phyloP scores from a whole-genome alignment of 1,284 basidiomycete genomes.

The Psilocybe mexicana region DNA sequence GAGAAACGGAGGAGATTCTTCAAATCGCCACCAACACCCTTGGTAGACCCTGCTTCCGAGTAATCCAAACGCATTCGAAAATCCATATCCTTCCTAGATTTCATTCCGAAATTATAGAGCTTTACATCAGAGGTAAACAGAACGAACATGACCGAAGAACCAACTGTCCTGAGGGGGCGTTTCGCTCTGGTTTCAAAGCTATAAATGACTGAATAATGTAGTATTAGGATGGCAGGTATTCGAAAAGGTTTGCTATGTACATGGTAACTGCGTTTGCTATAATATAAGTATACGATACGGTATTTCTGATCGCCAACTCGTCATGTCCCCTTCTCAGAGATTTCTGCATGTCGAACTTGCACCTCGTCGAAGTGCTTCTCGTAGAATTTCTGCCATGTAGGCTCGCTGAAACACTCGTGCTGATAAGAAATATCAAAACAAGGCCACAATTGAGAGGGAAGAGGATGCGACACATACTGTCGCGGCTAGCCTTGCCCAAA shows the following conservation, averaged over 20 bases:
- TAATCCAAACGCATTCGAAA: slow-evolving; percentile 16
- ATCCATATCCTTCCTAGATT: slow-evolving; percentile 3
- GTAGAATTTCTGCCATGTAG: slow-evolving; percentile 61
- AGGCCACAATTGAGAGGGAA: slow-evolving; percentile 11
- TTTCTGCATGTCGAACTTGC: slow-evolving; percentile 34
- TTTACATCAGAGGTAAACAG: not conserved
- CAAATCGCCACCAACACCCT: slow-evolving; percentile 50
- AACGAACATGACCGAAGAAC: not conserved
- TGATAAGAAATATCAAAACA: not conserved
- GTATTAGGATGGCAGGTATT: not conserved
- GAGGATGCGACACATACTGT: slow-evolving; percentile 32
- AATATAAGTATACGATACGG: too few species aligned
- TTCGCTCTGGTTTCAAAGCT: not conserved
- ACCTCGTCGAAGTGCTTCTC: slow-evolving; percentile 44
- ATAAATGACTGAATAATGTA: slow-evolving; percentile 11
- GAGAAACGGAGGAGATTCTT: slow-evolving; percentile 74
- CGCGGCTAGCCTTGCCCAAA: slow-evolving; percentile 44
- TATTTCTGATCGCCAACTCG: not conserved
- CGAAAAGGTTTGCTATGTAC: not conserved
- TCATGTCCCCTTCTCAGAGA: not conserved
- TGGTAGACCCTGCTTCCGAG: slow-evolving; percentile 31
- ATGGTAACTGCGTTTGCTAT: not conserved
- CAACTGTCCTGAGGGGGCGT: not conserved
- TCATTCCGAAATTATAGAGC: not conserved
- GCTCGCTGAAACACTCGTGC: slow-evolving; percentile 41